Conservation (phyloP, 371 early-diverging fungal genomes). For the Rhizopus arrhizus region DNA sequence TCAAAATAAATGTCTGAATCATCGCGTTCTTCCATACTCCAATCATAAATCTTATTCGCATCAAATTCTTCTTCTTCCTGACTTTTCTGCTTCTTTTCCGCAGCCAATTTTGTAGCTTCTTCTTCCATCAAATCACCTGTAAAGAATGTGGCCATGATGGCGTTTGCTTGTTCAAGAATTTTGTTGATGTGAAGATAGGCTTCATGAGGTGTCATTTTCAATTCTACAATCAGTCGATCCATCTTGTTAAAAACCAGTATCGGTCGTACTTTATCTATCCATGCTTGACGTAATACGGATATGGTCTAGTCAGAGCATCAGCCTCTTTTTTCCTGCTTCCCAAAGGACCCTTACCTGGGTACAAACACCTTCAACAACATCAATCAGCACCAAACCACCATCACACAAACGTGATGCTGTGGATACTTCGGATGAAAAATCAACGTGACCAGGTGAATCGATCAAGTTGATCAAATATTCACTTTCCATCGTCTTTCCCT, state of each 20-base stretch:
- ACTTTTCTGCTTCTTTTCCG: conserved; percentile 29
- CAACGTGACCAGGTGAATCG: conserved; percentile 99
- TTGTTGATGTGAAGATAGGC: conserved; percentile 89
- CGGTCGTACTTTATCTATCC: conserved; percentile 86
- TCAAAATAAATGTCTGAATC: conserved; percentile 93
- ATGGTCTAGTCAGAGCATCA: conserved; percentile 66
- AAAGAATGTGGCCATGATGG: conserved; percentile 91
- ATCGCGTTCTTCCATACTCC: conserved; percentile 88
- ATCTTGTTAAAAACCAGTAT: conserved; percentile 99
- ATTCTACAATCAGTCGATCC: conserved; percentile 93
- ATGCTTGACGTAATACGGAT: conserved; percentile 93
- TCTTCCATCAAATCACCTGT: conserved; percentile 87
- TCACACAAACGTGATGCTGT: conserved; percentile 97
- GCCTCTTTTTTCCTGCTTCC: not conserved
- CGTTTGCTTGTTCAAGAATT: conserved; percentile 95
- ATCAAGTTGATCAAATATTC: conserved; percentile 96
- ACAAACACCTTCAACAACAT: conserved; percentile 98
- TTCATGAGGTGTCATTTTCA: conserved; percentile 89
- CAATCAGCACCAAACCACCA: conserved; percentile 96
- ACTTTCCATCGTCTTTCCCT: conserved; percentile 34
- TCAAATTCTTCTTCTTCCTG: conserved; percentile 45
- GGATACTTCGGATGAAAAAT: conserved; percentile 97
- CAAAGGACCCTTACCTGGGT: conserved; percentile 72
- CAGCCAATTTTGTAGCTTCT: conserved; percentile 77
- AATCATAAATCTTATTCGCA: conserved; percentile 61